Evolutionary conservation across 1,139 yeast species (phyloP), one percentile per base, ranked within the genome.

Genomic region (Yamadazyma trypodendri): DNA sequence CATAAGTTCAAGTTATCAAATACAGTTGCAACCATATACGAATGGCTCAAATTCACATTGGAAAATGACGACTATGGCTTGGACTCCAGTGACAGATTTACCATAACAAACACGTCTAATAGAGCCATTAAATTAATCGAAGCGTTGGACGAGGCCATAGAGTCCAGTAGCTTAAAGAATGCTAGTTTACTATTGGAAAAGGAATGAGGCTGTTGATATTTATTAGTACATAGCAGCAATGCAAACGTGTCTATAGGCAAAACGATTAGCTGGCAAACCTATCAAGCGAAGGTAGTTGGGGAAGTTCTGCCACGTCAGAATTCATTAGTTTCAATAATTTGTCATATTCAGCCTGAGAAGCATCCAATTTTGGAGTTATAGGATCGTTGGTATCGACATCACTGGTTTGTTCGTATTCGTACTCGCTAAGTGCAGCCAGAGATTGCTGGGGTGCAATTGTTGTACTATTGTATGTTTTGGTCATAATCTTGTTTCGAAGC

Each of bases 131-230:
- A 84, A 54, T 68, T 92, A 38, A 70, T 84, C 17, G 79, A 76
- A 1, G 71, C 75, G 31, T 58, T 85, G 37, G 79, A 77, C 35
- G 51, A 63, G 43, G 75, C 88, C 1, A 74, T 92, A n/a, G 80
- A 72, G 34, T 85, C 78, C 5, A 87, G 92, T 0, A 89, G 87
- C 1, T 72, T 94, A 46, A 79, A 81, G 54, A 92, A 89, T 58
- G 89, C 96, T 30, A 82, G 90, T 37, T 65, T 92, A 11, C 63
- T 89, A 41, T 70, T 90, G 33, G 97, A 92, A 50, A 61, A 60
- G 40, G 67, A 62, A 28, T 61, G 49, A 37, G 13, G 6, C n/a
- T 29, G 13, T 29, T 29, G 6, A 14, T 16, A 29, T 17, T 15
- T 29, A 12, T n/a, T 29, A 11, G 11, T 18, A 15, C 10, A 8